Base-by-base conservation (phyloP, 257 asterid species). In the Capsicum pubescens region DNA sequence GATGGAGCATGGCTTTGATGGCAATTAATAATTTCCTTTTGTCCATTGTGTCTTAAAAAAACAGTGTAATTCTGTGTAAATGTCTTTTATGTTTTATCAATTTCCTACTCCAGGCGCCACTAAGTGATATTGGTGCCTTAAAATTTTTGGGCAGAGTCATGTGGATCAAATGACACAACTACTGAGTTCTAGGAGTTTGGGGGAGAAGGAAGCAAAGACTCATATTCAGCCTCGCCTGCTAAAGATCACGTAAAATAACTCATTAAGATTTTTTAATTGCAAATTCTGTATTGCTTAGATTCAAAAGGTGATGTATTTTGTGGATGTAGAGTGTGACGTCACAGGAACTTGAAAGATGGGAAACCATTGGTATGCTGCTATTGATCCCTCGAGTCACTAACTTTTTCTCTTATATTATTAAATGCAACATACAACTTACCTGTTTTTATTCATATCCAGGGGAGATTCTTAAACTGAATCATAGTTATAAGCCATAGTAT, bases 61-160 rank as follows among this genome's bases (percentile, higher is more conserved):
- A 86, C 89, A 60, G 86, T 89, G 83, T 87, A 39, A 84, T 90
- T 88, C 84, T 89, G 84, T 91, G 90, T 90, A 93, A 90, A 88
- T 90, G 90, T 88, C 91, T 90, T 80, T 26, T 26, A 26, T 26
- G 32, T 26, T 39, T 91, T 89, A 84, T 90, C 86, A 83, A 86
- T 90, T 86, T 89, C 88, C 89, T 89, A 85, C 87, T 86, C 91
- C 90, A 86, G 90, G 89, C 91, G 90, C 91, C 86, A 82, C 86
- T 90, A 85, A 90, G 91, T 94, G 97, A 90, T 91, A 92, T 92
- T 89, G 87, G 91, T 88, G 86, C 92, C 86, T 90, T 93, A 91
- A 88, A 61, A 88, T 90, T 91, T 92, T 95, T 95, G 94, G 91
- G 89, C 98, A 96, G 99, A 88, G 94, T 86, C 95, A 98, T 84